Percentiles rank a stretch among this genome's conserved stretches.
Evolutionary conservation across 2,329 filamentous ascomycete genomes (phyloP).

Genomic region (Fusarium sororula): DNA sequence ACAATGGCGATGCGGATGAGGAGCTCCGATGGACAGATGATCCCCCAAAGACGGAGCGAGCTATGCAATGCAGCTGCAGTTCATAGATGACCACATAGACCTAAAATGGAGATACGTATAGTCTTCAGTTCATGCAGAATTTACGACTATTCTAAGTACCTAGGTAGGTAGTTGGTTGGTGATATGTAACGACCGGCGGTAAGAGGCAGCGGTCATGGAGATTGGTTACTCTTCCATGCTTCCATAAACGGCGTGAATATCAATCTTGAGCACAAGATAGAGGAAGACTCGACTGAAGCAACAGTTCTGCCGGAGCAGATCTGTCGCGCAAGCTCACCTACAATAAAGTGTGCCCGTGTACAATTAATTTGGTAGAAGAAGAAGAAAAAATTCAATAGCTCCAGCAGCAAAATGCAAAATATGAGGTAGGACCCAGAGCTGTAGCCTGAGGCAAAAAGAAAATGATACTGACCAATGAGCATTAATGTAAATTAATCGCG

Average conservation of each 20-base stretch:
- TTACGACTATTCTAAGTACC: constrained; percentile 15
- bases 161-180: constrained; percentile 1
- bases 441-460: constrained; percentile 51
- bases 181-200: constrained; percentile 77
- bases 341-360: constrained; percentile 77
- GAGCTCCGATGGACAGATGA: constrained; percentile 87
- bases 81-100: constrained; percentile 62
- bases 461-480: constrained; percentile 51
- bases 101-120: neutral
- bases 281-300: constrained; percentile 71
- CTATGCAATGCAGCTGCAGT: constrained; percentile 95
- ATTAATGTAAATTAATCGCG: constrained; percentile 56
- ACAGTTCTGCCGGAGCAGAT: constrained; percentile 48
- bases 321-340: constrained; percentile 69
- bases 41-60: constrained; percentile 79
- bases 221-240: constrained; percentile 69
- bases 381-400: constrained; percentile 34
- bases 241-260: constrained; percentile 75
- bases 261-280: constrained; percentile 77
- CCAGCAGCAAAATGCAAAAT: constrained; percentile 31
- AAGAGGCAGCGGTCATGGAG: constrained; percentile 73
- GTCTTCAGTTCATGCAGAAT: neutral
- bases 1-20: constrained; percentile 72
- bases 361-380: constrained; percentile 63
- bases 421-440: constrained; percentile 16